Base-by-base conservation (phyloP, 306 rosid species). In the Vigna mungo region DNA sequence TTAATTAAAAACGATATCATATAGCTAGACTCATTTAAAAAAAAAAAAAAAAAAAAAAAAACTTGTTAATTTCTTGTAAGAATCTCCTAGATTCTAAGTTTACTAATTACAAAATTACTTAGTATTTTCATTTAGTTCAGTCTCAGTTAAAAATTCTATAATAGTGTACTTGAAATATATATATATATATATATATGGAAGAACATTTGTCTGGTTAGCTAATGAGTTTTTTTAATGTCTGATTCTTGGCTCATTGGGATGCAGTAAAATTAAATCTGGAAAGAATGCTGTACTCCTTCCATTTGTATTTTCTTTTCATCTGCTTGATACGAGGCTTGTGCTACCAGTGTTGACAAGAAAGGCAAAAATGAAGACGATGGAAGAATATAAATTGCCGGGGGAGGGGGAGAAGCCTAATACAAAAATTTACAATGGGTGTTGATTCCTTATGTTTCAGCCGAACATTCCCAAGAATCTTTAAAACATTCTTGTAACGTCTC, bases 281-380 rank as follows among this genome's bases (percentile, higher is more conserved):
- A 27, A 34, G 52, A 44, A 79, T 63, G 62, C 59, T 74, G 53
- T 20, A 73, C 82, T 82, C 81, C 70, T 84, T 69, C 78, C 58
- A 84, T 87, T 68, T 82, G 81, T 84, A 82, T 86, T 85, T 84
- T 72, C 84, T 80, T 81, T 83, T 80, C 80, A 74, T 74, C 72
- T 81, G 79, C 80, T 58, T 72, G 80, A 77, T 83, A 25, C 27
- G 27, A 25, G 27, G 3, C 27, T 21, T 12, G 83, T 80, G 87
- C 81, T 67, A 64, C 82, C 34, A 86, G 80, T 44, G 86, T 74
- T 68, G 68, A 73, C 72, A 46, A 72, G 34, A 62, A 68, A 72
- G 67, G 54, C 36, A 68, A 44, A 74, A 39, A 36, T 18, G 52
- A 82, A 37, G 51, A 48, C 52, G 74, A 68, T 55, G 5, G 64